Evolutionary conservation across 2,329 filamentous ascomycete genomes (phyloP).

Genomic region (Geoglossum cookeanum): DNA sequence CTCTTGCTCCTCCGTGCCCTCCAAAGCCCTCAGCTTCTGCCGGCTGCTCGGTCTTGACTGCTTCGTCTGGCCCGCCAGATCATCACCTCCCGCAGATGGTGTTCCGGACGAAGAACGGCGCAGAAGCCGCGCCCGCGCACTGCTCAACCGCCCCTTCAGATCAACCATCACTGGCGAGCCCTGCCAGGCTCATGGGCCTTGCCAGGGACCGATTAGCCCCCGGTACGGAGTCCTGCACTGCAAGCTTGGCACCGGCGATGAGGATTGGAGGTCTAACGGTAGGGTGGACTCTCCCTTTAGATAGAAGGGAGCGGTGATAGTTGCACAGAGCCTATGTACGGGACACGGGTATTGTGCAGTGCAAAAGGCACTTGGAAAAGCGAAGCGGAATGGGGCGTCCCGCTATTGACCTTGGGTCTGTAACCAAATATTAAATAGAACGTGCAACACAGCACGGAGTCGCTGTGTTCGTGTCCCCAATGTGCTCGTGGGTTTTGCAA

Average conservation of each 20-base stretch:
- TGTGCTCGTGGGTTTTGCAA: too few species aligned
- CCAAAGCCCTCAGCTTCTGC: not conserved
- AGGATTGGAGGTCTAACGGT: not conserved
- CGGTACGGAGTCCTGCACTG: not conserved
- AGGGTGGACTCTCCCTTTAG: not conserved
- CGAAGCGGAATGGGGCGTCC: not conserved
- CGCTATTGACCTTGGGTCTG: not conserved
- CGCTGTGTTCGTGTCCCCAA: too few species aligned
- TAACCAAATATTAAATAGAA: too few species aligned
- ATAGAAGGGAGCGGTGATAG: not conserved
- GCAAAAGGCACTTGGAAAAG: not conserved
- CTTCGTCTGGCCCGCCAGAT: not conserved
- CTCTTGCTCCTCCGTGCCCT: not conserved
- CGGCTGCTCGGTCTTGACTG: not conserved
- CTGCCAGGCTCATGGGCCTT: not conserved
- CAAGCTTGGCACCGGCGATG: not conserved
- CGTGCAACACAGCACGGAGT: too few species aligned
- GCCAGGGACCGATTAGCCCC: not conserved
- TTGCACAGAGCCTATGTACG: not conserved
- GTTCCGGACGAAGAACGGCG: not conserved
- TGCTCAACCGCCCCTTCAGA: not conserved
- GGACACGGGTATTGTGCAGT: too few species aligned
- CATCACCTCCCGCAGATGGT: not conserved
- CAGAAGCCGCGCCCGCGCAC: not conserved
- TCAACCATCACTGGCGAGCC: not conserved